Conservation (phyloP, 768 basidiomycete genomes). For the Lactarius hatsudake region DNA sequence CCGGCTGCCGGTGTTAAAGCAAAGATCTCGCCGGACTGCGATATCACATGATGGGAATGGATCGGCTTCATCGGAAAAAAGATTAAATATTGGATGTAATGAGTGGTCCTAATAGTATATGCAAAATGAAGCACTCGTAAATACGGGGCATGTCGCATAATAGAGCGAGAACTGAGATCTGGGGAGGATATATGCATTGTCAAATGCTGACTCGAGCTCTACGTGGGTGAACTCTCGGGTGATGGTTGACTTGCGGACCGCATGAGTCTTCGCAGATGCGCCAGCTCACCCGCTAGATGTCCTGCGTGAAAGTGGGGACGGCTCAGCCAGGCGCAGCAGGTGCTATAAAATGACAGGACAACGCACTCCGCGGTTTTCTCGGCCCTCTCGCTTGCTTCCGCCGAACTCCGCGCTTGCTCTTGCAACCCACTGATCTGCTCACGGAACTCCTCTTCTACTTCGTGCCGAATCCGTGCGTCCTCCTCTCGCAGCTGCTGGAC, state of each 20-base stretch:
- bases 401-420: slow-evolving; percentile 51
- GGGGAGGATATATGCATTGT: neutral
- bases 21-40: neutral
- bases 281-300: slow-evolving; percentile 59
- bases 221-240: slow-evolving; percentile 18
- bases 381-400: slow-evolving; percentile 55
- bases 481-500: slow-evolving; percentile 52
- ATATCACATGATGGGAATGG: neutral
- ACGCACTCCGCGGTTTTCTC: slow-evolving; percentile 61
- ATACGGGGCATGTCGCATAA: slow-evolving; percentile 9
- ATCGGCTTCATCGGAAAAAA: neutral
- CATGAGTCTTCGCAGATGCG: slow-evolving; percentile 71
- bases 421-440: slow-evolving; percentile 56
- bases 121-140: slow-evolving; percentile 21
- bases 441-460: slow-evolving; percentile 60
- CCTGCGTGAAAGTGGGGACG: slow-evolving; percentile 36
- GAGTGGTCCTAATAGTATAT: slow-evolving; percentile 22
- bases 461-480: slow-evolving; percentile 47
- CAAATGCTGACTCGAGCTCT: neutral
- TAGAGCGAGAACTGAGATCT: neutral
- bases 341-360: slow-evolving; percentile 6
- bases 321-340: slow-evolving; percentile 5
- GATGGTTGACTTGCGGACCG: slow-evolving; percentile 42
- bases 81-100: slow-evolving; percentile 16
- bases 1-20: neutral